Evolutionary conservation across 305 asterid species (phyloP), one percentile per base, ranked within the genome.

Genomic region (Fraxinus platypoda): DNA sequence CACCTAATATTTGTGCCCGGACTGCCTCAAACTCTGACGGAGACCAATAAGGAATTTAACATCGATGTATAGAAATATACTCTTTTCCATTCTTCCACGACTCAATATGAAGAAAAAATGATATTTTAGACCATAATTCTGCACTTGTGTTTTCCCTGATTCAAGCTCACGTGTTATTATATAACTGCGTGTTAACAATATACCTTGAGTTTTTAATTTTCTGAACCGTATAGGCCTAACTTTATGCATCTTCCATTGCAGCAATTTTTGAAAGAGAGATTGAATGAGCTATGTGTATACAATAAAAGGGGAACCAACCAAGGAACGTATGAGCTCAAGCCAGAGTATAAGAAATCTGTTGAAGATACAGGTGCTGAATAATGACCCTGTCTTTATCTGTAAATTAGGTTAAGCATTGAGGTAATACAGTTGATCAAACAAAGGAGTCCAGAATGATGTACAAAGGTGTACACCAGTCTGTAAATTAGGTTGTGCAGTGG

Each of bases 361-460:
- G 95, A 87, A 88, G 97, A 89, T 84, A 82, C 95, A 84, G 95
- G 91, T 87, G 94, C 91, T 77, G 93, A 89, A 54, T 84, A 88
- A 85, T 85, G 82, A 74, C 81, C 66, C 59, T 80, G 46, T 54
- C 77, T 87, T n/a, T 9, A 28, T 75, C 86, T 82, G 85, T 89
- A 81, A 71, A 85, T 81, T 88, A 77, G 84, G 80, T 74, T 74
- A 75, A 66, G 73, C 76, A 83, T 79, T 78, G 77, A 49, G 79
- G 75, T 76, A 52, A 74, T 75, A 78, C 23, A 76, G 71, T 68
- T 26, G 31, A 66, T 37, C 52, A 15, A 34, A 74, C 25, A 31
- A 54, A 9, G n/a, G 64, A 8, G 38, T 38, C 75, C 73, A 26
- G 25, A 57, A 46, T 80, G 74, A 46, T 70, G 81, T 4, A 71